Evolutionary conservation across 495 filamentous ascomycete genomes (phyloP).

Genomic region (Podospora anserina): DNA sequence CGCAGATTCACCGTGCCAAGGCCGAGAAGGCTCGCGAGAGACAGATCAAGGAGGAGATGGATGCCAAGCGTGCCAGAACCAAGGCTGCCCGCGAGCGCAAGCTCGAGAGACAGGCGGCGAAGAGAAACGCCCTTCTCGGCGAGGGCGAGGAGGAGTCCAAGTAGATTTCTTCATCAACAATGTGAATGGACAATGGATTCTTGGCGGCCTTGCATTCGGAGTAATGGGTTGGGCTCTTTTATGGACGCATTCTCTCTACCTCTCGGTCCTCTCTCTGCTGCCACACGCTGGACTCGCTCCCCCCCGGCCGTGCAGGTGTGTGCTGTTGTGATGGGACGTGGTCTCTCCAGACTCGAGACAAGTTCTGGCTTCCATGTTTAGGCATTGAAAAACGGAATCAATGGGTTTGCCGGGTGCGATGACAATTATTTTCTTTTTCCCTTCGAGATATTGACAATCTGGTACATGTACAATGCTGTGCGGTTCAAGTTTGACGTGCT

Average conservation of each 20-base stretch:
- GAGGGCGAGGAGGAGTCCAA: slow-evolving; percentile 64
- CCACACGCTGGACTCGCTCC: slow-evolving; percentile 26
- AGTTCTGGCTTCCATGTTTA: slow-evolving; percentile 44
- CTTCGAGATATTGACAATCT: not conserved
- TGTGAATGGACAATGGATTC: slow-evolving; percentile 40
- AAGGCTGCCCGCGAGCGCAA: slow-evolving; percentile 98
- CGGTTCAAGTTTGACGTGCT: not conserved
- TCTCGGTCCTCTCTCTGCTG: slow-evolving; percentile 34
- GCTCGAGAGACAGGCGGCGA: slow-evolving; percentile 78
- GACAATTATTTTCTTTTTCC: slow-evolving; percentile 11
- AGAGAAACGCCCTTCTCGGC: slow-evolving; percentile 78
- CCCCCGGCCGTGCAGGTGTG: slow-evolving; percentile 18
- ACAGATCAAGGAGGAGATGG: slow-evolving; percentile 97
- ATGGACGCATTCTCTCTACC: slow-evolving; percentile 45
- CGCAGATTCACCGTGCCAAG: slow-evolving; percentile 98
- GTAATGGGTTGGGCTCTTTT: slow-evolving; percentile 55
- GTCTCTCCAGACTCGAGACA: slow-evolving; percentile 26
- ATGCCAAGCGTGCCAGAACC: slow-evolving; percentile 98
- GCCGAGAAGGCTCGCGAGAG: slow-evolving; percentile 96
- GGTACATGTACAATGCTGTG: not conserved
- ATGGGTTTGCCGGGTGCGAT: slow-evolving; percentile 43
- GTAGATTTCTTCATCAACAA: slow-evolving; percentile 35
- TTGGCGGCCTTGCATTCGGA: slow-evolving; percentile 55
- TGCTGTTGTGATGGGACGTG: slow-evolving; percentile 25
- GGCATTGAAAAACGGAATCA: slow-evolving; percentile 56